Percentiles rank a stretch among this genome's conserved stretches.
Evolutionary conservation across 2,329 filamentous ascomycete genomes (phyloP).

Genomic region (Alternaria postmessia): DNA sequence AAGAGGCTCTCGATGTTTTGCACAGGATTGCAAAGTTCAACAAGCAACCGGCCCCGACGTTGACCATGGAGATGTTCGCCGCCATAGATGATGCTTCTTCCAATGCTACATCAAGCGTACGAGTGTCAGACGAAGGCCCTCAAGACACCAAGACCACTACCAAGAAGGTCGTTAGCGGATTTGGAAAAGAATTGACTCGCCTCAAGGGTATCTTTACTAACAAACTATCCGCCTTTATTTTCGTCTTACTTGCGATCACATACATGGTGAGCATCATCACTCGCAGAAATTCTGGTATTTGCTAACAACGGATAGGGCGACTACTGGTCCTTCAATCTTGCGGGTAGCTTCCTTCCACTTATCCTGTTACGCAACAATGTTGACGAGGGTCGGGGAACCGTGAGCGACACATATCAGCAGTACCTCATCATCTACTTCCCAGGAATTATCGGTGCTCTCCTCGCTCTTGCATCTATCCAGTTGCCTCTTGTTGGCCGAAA

Average conservation of each 20-base stretch:
- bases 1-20: conserved; percentile 38
- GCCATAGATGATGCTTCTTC: conserved; percentile 32
- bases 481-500: conserved; percentile 40
- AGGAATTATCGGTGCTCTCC: conserved; percentile 35
- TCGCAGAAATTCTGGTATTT: background rate
- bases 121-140: conserved; percentile 7
- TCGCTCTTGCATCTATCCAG: conserved; percentile 36
- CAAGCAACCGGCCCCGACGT: conserved; percentile 28
- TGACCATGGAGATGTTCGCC: conserved; percentile 38
- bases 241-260: conserved; percentile 35
- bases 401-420: conserved; percentile 38
- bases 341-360: conserved; percentile 37
- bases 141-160: conserved; percentile 26
- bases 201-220: conserved; percentile 41
- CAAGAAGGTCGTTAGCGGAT: conserved; percentile 30
- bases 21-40: conserved; percentile 43
- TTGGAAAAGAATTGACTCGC: conserved; percentile 34
- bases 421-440: conserved; percentile 43
- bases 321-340: conserved; percentile 45
- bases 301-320: conserved; percentile 26
- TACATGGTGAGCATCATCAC: conserved; percentile 30
- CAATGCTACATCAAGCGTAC: background rate
- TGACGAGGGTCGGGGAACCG: conserved; percentile 28
- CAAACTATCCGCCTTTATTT: conserved; percentile 35
- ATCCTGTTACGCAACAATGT: conserved; percentile 44